Conservation (phyloP, 2,329 filamentous ascomycete species). For the Fusarium phyllophilum region DNA sequence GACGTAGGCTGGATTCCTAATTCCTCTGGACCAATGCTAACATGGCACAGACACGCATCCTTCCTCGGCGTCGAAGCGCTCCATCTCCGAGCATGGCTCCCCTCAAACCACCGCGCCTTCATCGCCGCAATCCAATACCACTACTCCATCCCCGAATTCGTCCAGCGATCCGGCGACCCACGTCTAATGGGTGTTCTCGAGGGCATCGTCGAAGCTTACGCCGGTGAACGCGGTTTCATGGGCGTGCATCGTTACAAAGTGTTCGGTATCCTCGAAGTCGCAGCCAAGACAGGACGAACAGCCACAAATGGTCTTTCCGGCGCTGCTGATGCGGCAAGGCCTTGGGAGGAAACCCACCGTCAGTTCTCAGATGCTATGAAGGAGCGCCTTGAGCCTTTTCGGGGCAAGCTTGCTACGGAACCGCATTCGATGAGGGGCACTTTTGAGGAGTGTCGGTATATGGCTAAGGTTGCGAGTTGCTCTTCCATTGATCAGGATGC, state of each 20-base stretch:
- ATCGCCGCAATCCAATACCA: conserved; percentile 66
- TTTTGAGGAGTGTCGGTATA: conserved; percentile 65
- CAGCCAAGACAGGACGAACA: conserved; percentile 62
- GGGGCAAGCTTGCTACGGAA: conserved; percentile 58
- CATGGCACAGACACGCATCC: conserved; percentile 40
- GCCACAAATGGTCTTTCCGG: conserved; percentile 64
- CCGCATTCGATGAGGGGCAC: conserved; percentile 65
- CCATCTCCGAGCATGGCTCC: conserved; percentile 63
- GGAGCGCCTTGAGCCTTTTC: conserved; percentile 46
- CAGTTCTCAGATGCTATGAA: conserved; percentile 39
- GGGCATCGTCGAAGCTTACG: conserved; percentile 65
- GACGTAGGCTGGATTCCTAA: conserved; percentile 28
- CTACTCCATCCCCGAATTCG: conserved; percentile 64
- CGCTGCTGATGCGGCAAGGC: conserved; percentile 47
- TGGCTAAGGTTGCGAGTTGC: conserved; percentile 56
- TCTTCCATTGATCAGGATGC: conserved; percentile 59
- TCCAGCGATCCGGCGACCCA: conserved; percentile 60
- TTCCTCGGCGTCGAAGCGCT: conserved; percentile 64
- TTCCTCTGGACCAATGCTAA: conserved; percentile 47
- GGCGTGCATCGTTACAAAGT: conserved; percentile 67
- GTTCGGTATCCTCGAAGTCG: conserved; percentile 64
- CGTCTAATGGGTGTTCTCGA: conserved; percentile 63
- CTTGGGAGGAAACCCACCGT: conserved; percentile 36
- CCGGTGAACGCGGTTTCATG: conserved; percentile 66
- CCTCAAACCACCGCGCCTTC: conserved; percentile 64